A percentile compares a stretch with the other conserved stretches of the same genome.
Conservation (phyloP, 2,329 filamentous ascomycete genomes). For the Venturia asperata region DNA sequence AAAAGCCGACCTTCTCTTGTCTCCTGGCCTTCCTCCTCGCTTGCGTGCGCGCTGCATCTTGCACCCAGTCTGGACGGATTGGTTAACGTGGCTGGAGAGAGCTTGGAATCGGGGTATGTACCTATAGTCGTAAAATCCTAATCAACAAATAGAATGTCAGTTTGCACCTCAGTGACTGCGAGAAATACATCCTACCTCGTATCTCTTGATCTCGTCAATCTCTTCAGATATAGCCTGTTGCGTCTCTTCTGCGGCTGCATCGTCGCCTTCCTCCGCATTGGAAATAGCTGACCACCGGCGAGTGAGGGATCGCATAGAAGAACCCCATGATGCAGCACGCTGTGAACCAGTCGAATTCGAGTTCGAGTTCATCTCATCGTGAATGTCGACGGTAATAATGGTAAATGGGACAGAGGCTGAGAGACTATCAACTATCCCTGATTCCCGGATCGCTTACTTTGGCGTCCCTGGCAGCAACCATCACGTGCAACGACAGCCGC, state of each 20-base stretch:
- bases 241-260: slow-evolving; percentile 45
- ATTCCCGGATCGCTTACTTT: neutral
- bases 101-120: slow-evolving; percentile 32
- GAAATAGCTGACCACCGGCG: slow-evolving; percentile 63
- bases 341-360: slow-evolving; percentile 31
- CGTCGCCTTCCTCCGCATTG: slow-evolving; percentile 55
- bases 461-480: neutral
- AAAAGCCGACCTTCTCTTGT: slow-evolving; percentile 63
- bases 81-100: slow-evolving; percentile 27
- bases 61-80: slow-evolving; percentile 76
- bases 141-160: neutral
- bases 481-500: neutral
- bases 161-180: neutral
- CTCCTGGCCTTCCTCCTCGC: slow-evolving; percentile 69
- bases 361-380: slow-evolving; percentile 41
- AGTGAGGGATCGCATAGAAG: slow-evolving; percentile 50
- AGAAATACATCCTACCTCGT: slow-evolving; percentile 54
- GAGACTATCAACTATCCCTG: too few species aligned
- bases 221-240: slow-evolving; percentile 80
- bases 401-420: neutral
- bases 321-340: slow-evolving; percentile 44
- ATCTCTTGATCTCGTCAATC: slow-evolving; percentile 95
- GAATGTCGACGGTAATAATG: slow-evolving; percentile 13
- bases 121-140: slow-evolving; percentile 92
- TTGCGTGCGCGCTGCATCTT: slow-evolving; percentile 90